Base-by-base conservation (phyloP, 768 basidiomycete genomes). In the Mycena olivaceomarginata region DNA sequence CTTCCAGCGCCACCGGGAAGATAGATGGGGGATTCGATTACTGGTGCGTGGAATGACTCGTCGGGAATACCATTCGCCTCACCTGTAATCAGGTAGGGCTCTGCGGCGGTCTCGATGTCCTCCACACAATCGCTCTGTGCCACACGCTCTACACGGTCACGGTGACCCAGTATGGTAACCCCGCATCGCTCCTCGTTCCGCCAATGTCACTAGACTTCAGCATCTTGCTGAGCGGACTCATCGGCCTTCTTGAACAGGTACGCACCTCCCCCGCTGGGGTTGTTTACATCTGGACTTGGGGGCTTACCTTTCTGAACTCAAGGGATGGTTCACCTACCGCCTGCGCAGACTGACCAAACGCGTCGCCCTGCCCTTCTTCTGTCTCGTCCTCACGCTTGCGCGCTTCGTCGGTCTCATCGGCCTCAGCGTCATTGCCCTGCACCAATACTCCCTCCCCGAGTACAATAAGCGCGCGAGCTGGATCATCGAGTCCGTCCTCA, bases 131-230 rank as follows among this genome's bases (percentile, higher is more conserved):
- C 7, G 69, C 59, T 10, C 45, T 70, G 7, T 59, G 22, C 69
- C 69, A 70, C n/a, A 46, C 69, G 6, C 41, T 70, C 10, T 70
- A 70, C 22, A 70, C 37, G 4, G 22, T 70, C 2, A 60, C 69
- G 7, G 57, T 70, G 3, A 46, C 16, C 5, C 41, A 70, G 57
- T 70, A 70, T 25, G 57, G 69, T 2, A n/a, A 57, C 7, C 45
- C 40, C 5, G n/a, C 2, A 22, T 22, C 22, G 53, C 60, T 62
- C 39, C 15, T 40, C 16, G 39, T 40, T 39, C 37, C 60, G 37
- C 60, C 60, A 62, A 8, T 40, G 39, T 62, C 60, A 6, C 37
- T 62, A 39, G 37, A 39, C 18, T 5, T 41, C 5, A 9, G 39
- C 16, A 40, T 62, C 5, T 4, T 62, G 16, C 15, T 62, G 39